These are phyloP conservation scores for Blastobotrys terrestris DNA, from an alignment of 805 yeast genomes.

Conservation along the genomic window DNA sequence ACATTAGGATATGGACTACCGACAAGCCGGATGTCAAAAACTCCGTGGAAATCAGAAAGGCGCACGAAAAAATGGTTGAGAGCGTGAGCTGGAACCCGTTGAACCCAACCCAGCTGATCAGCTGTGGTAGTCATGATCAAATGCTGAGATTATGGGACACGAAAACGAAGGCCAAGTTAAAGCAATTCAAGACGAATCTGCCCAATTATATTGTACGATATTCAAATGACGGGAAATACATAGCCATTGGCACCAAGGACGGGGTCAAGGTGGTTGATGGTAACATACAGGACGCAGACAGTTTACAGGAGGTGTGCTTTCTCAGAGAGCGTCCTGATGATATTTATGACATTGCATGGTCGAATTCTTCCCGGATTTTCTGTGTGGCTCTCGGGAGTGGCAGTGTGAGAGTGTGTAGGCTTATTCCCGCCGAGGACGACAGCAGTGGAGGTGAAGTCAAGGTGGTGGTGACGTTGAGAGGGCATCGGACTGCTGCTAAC, in stretches of 20 bases:
- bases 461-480: conserved; percentile 26
- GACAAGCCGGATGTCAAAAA: conserved; percentile 31
- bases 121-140: conserved; percentile 45
- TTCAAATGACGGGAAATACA: conserved; percentile 42
- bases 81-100: conserved; percentile 46
- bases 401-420: conserved; percentile 25
- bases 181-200: conserved; percentile 27
- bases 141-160: conserved; percentile 43
- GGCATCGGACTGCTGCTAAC: conserved; percentile 48
- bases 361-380: conserved; percentile 30
- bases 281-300: neutral
- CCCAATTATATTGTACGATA: conserved; percentile 27
- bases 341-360: conserved; percentile 39
- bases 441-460: neutral
- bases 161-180: conserved; percentile 31
- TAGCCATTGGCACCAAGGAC: conserved; percentile 31
- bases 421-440: conserved; percentile 6
- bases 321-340: neutral
- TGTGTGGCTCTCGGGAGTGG: conserved; percentile 48
- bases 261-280: neutral
- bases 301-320: neutral
- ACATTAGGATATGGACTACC: conserved; percentile 31
- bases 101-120: conserved; percentile 37
- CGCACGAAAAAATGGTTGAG: conserved; percentile 38
- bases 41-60: conserved; percentile 34